A percentile compares a stretch with the other conserved stretches of the same genome.
Conservation (phyloP, 352 stramenopile genomes). For the Blastocystis sp. region DNA sequence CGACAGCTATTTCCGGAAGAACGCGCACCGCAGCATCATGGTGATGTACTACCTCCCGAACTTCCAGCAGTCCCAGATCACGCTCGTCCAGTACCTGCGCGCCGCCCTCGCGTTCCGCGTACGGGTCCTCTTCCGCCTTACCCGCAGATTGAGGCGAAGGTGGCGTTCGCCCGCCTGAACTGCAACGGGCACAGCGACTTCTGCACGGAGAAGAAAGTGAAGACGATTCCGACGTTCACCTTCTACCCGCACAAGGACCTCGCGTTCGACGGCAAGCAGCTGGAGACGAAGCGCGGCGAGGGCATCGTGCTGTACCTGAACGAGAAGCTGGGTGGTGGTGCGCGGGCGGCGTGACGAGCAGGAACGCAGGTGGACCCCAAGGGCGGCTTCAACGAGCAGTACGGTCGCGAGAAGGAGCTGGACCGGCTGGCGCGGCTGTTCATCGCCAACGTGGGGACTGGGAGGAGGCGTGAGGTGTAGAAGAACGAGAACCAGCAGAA, state of each 20-base stretch:
- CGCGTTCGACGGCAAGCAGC: constrained; percentile 50
- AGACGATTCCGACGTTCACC: constrained; percentile 27
- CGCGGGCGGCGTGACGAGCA: background rate
- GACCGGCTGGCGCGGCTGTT: constrained; percentile 53
- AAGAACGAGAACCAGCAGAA: constrained; percentile 43
- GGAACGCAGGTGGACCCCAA: constrained; percentile 41
- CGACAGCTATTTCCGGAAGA: constrained; percentile 42
- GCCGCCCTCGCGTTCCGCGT: constrained; percentile 35
- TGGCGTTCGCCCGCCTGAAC: constrained; percentile 24
- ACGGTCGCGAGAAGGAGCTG: constrained; percentile 20
- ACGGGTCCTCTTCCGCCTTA: background rate
- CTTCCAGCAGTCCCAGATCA: constrained; percentile 28
- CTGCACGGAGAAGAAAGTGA: background rate
- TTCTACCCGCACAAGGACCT: constrained; percentile 23
- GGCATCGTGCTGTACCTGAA: constrained; percentile 62
- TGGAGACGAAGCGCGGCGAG: constrained; percentile 58
- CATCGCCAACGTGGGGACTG: constrained; percentile 28
- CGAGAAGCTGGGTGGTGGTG: constrained; percentile 13
- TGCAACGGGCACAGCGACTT: constrained; percentile 23
- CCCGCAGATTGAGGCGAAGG: constrained; percentile 41
- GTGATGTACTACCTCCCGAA: constrained; percentile 62
- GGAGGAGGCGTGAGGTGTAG: background rate
- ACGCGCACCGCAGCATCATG: constrained; percentile 23
- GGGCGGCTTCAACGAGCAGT: constrained; percentile 62
- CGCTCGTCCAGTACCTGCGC: constrained; percentile 48